These are phyloP conservation scores for Somion occarium DNA, from an alignment of 1,284 basidiomycete species.

Conservation along the genomic window DNA sequence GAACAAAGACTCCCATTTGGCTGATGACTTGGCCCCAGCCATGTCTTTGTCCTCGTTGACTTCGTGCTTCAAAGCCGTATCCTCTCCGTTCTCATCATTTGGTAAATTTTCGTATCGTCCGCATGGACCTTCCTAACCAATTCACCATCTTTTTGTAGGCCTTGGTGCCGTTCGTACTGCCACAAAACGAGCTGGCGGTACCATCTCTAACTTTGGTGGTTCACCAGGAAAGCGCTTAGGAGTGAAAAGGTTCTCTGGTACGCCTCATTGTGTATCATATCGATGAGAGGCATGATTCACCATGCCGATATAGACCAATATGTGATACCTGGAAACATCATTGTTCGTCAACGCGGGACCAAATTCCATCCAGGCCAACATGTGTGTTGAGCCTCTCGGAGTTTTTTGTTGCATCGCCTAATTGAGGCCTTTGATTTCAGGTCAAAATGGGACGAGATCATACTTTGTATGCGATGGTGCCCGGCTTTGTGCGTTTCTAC, in stretches of 20 bases:
- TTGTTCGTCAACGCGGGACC: constrained; percentile 88
- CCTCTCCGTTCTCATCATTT: constrained; percentile 44
- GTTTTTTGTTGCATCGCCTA: background rate
- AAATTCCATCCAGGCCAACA: constrained; percentile 90
- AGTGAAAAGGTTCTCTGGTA: constrained; percentile 92
- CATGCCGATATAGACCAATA: constrained; percentile 60
- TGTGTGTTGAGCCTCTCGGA: constrained; percentile 40
- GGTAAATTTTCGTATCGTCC: constrained; percentile 29
- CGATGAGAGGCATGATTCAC: constrained; percentile 1
- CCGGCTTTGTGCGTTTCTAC: constrained; percentile 92
- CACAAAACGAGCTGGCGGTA: constrained; percentile 92
- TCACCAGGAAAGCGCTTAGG: constrained; percentile 89
- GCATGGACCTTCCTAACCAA: background rate
- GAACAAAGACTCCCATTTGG: background rate
- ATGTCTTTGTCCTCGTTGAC: constrained; percentile 41
- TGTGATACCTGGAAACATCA: constrained; percentile 90
- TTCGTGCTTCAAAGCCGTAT: constrained; percentile 32
- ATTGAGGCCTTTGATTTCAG: constrained; percentile 34
- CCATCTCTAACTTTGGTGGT: constrained; percentile 85
- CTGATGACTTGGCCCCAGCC: constrained; percentile 6
- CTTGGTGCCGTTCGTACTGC: constrained; percentile 80
- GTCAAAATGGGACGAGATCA: constrained; percentile 90
- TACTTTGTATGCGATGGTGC: constrained; percentile 84
- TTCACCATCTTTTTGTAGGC: constrained; percentile 16
- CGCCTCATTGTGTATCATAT: constrained; percentile 15